Conservation (phyloP, 805 yeast species). For the Metschnikowia colocasiae region DNA sequence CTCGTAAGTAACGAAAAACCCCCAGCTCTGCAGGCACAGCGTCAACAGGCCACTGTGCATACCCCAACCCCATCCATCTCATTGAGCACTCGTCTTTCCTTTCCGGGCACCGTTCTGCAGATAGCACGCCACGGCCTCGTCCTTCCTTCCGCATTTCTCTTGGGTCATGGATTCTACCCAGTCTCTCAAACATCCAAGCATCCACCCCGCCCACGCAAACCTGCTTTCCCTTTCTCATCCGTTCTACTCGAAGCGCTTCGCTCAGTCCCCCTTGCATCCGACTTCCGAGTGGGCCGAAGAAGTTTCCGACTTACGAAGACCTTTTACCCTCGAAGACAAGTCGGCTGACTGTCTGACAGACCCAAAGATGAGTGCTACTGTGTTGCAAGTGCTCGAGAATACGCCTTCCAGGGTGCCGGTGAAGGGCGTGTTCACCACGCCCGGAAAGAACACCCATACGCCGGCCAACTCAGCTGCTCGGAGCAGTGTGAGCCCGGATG, state of each 20-base stretch:
- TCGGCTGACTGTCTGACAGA: conserved; percentile 5
- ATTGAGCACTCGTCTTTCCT: background rate
- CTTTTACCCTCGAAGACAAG: background rate
- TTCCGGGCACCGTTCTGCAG: background rate
- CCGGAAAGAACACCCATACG: background rate
- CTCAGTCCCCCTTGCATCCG: conserved; percentile 10
- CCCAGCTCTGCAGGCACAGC: conserved; percentile 5
- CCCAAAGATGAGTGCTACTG: conserved; percentile 4
- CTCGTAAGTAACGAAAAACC: background rate
- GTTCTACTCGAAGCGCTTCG: conserved; percentile 9
- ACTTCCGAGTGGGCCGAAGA: conserved; percentile 13
- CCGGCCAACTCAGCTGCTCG: background rate
- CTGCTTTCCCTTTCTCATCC: conserved; percentile 4
- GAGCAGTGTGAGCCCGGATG: background rate
- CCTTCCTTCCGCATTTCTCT: background rate
- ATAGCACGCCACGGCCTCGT: background rate
- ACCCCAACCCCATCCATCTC: background rate
- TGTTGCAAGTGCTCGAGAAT: conserved; percentile 6
- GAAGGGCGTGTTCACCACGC: conserved; percentile 1
- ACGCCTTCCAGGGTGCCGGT: conserved; percentile 8
- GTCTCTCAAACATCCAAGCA: conserved; percentile 4
- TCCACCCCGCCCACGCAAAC: background rate
- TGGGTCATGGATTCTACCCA: conserved; percentile 12
- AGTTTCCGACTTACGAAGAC: background rate
- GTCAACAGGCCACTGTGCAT: conserved; percentile 2